Base-by-base conservation (phyloP, 805 yeast genomes). In the Saccharomyces eubayanus region DNA sequence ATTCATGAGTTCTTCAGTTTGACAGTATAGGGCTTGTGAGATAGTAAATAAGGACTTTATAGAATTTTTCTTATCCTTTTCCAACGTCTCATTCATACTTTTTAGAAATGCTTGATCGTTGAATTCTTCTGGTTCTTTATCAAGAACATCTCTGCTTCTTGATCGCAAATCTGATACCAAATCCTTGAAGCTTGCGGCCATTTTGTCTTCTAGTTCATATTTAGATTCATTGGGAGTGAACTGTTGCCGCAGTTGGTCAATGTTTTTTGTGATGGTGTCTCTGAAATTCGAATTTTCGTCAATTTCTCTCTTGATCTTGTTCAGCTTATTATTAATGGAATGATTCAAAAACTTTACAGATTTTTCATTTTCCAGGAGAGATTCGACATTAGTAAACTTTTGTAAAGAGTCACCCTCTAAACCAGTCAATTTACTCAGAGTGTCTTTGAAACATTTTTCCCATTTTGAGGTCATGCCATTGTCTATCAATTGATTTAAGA, bases 401-500 rank as follows among this genome's bases (percentile, higher is more conserved):
- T 56, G 53, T 36, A 67, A 49, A 3, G 57, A 48, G 1, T 56
- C 57, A 21, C 47, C 46, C n/a, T 57, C 54, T 30, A 55, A 51
- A 8, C 60, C 60, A 28, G 51, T 43, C 10, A 66, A 36, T 10
- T 58, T 57, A 24, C 45, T 40, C 16, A 66, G 54, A 12, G 60
- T 53, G 14, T 62, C 61, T 6, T 62, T 53, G 50, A 64, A 75
- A 31, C 72, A 67, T 0, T 53, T 60, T 48, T 61, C 61, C 81
- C 82, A 78, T 31, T 67, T 62, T 28, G 74, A 72, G 20, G 71
- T 69, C 21, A 77, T 66, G 0, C 81, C 74, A 55, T 77, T 76
- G 40, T 66, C 62, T 49, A 71, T 71, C 31, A 81, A 63, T 28
- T 76, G 62, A 51, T 67, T 68, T 30, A 73, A 58, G 67, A 74